Base-by-base conservation (phyloP, 1,139 yeast species). In the Yamadazyma sp. region DNA sequence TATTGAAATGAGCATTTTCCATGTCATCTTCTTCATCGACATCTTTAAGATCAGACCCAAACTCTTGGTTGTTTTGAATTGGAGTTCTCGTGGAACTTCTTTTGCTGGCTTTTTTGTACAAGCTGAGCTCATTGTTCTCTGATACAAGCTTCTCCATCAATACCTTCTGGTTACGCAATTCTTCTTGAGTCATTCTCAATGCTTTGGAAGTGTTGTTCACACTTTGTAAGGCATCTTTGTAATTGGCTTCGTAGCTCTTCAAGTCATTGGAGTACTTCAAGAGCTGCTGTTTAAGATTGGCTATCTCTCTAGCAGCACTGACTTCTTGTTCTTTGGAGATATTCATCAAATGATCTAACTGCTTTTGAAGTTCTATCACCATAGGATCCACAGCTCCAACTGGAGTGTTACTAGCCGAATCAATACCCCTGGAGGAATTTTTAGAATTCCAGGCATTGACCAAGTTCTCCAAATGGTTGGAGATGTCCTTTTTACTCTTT, bases 181-280 rank as follows among this genome's bases (percentile, higher is more conserved):
- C 96, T 34, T 76, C 79, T 52, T 87, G 88, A 12, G 92, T 83
- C 51, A 82, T 58, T 45, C 77, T 79, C 42, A 88, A 72, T 0
- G 96, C 96, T 48, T 77, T 79, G 43, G 86, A 83, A 9, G 92
- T 82, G 56, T 82, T 86, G 51, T 78, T 79, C 22, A 87, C 84
- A 28, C 88, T 80, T 49, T 79, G 81, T 45, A 86, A 61, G 1
- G 94, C 85, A 52, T 82, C 81, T 43, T 77, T 77, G 61, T 85
- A 86, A 53, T 84, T 83, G 4, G 66, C 74, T 55, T 72, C 77
- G 42, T 66, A 61, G 9, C 54, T 54, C 43, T 58, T 83, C 72
- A 58, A 70, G 45, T 59, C 54, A 18, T 50, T 46, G 34, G n/a
- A n/a, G n/a, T n/a, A n/a, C 15, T 53, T 56, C 11, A 48, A 52